These are phyloP conservation scores for Ophiostoma quercus DNA, from an alignment of 2,329 filamentous ascomycete species.

Conservation along the genomic window DNA sequence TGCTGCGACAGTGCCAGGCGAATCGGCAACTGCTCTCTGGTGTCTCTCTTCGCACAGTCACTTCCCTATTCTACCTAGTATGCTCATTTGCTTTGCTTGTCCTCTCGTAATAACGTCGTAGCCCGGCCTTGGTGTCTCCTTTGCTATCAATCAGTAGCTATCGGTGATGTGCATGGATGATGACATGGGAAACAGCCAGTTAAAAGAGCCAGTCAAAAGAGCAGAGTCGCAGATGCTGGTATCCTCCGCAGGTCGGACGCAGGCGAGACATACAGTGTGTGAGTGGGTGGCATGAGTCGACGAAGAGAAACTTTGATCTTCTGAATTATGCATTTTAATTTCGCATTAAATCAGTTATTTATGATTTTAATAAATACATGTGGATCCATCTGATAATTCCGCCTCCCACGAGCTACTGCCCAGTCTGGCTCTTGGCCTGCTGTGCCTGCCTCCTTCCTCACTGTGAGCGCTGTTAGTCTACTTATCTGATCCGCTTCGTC, in stretches of 20 bases:
- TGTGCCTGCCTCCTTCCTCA: neutral
- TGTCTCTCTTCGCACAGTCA: neutral
- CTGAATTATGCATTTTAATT: neutral
- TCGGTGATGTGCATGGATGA: neutral
- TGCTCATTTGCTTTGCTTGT: neutral
- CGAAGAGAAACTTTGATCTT: neutral
- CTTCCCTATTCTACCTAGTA: too few relatives aligned
- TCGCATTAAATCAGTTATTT: neutral
- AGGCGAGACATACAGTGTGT: neutral
- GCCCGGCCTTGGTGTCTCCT: neutral
- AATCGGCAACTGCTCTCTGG: neutral
- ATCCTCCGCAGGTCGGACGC: constrained; percentile 10
- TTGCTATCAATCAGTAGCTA: constrained; percentile 14
- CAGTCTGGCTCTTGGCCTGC: neutral
- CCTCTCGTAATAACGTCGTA: neutral
- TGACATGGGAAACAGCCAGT: neutral
- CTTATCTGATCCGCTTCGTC: constrained; percentile 16
- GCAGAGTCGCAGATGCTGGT: neutral
- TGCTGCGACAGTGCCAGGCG: neutral
- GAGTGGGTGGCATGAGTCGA: neutral
- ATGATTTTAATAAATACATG: neutral
- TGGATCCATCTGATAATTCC: constrained; percentile 16
- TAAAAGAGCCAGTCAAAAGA: neutral
- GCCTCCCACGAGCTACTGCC: neutral
- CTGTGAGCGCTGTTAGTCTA: neutral